Conservation (phyloP, 257 asterid genomes). For the Solanum sitiens region DNA sequence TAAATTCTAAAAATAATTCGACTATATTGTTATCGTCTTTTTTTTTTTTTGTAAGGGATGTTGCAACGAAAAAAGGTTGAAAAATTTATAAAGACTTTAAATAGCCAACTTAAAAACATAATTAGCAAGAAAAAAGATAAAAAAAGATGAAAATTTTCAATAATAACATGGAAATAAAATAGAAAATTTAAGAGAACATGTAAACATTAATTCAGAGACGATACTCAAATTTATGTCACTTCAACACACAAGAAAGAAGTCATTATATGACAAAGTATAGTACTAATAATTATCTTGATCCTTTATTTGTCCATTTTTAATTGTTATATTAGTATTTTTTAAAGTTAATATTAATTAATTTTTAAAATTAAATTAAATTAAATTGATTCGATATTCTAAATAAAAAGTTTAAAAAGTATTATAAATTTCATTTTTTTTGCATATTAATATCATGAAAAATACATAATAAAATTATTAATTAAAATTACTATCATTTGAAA, state of each 20-base stretch:
- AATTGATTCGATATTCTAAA: no score
- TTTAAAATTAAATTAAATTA: no score
- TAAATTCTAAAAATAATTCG: accelerated
- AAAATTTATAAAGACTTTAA: no score
- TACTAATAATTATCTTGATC: background rate
- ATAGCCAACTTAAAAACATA: background rate
- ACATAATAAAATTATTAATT: no score
- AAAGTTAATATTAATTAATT: no score
- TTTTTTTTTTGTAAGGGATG: background rate
- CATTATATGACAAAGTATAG: background rate
- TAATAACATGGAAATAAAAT: background rate
- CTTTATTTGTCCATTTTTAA: accelerated
- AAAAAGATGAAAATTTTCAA: background rate
- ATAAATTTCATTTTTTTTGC: no score
- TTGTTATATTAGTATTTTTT: accelerated
- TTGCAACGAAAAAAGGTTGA: background rate
- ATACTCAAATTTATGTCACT: background rate
- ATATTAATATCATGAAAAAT: no score
- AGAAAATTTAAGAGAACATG: background rate
- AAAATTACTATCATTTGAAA: no score
- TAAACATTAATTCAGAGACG: background rate
- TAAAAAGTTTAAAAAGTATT: no score
- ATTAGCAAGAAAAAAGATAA: background rate
- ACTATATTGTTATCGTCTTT: background rate
- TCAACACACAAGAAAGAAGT: background rate